phyloP scores from a whole-genome alignment of 2,329 filamentous ascomycete genomes.

The Aspergillus neotritici region DNA sequence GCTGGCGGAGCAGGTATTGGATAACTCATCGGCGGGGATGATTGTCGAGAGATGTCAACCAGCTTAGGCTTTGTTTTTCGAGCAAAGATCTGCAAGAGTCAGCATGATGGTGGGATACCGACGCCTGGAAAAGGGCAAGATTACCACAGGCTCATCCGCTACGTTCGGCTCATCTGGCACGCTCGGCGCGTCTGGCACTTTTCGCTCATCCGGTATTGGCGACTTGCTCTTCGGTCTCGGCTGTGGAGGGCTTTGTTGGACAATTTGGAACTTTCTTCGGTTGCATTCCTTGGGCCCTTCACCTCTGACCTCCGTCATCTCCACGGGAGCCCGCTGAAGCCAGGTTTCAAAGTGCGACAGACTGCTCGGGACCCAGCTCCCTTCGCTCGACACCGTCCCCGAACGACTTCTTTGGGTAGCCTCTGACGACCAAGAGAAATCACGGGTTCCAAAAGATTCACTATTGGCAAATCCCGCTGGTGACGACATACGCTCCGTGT shows the following conservation, averaged over 20 bases:
- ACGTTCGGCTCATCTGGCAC: slow-evolving; percentile 9
- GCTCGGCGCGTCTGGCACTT: neutral
- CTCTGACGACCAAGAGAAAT: slow-evolving; percentile 17
- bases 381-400: slow-evolving; percentile 32
- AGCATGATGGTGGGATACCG: neutral
- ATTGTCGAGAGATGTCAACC: slow-evolving; percentile 35
- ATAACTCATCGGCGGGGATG: slow-evolving; percentile 25
- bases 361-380: slow-evolving; percentile 34
- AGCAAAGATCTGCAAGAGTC: slow-evolving; percentile 23
- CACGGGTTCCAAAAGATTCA: slow-evolving; percentile 8
- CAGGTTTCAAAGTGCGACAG: slow-evolving; percentile 35
- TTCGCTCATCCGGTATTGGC: slow-evolving; percentile 12
- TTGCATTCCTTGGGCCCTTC: slow-evolving; percentile 25
- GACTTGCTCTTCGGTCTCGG: slow-evolving; percentile 16
- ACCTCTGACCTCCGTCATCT: slow-evolving; percentile 21
- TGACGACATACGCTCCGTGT: slow-evolving; percentile 9
- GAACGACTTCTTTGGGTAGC: slow-evolving; percentile 27
- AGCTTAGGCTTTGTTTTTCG: slow-evolving; percentile 34
- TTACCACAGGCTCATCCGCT: slow-evolving; percentile 21
- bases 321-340: slow-evolving; percentile 34
- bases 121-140: neutral
- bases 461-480: slow-evolving; percentile 11
- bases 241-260: slow-evolving; percentile 30
- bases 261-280: slow-evolving; percentile 33
- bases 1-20: slow-evolving; percentile 21